These are phyloP conservation scores for Naumovozyma baii DNA, from an alignment of 805 yeast genomes.

Conservation along the genomic window DNA sequence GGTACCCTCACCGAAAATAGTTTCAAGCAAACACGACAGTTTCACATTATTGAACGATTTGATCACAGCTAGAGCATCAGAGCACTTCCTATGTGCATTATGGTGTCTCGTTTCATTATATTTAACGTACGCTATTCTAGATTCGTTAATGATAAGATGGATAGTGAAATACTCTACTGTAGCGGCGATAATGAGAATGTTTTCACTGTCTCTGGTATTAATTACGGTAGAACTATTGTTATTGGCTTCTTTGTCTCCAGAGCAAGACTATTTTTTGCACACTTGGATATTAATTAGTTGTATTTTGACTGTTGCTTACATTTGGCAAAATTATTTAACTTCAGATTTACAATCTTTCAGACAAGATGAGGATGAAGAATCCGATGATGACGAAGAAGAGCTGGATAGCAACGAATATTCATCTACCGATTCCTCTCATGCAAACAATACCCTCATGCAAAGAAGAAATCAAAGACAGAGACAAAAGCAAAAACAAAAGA, in stretches of 20 bases:
- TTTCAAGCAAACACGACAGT: too few species aligned
- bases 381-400: constrained; percentile 6
- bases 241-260: constrained; percentile 58
- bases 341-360: constrained; percentile 47
- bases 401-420: constrained; percentile 5
- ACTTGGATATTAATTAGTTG: constrained; percentile 91
- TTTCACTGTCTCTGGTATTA: constrained; percentile 69
- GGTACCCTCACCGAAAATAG: background rate
- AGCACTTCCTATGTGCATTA: constrained; percentile 71
- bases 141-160: constrained; percentile 89
- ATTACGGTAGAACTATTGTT: constrained; percentile 62
- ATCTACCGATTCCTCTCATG: constrained; percentile 2
- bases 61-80: constrained; percentile 62
- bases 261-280: constrained; percentile 65
- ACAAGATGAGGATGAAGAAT: background rate
- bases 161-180: constrained; percentile 79
- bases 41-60: constrained; percentile 22
- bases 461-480: too few species aligned
- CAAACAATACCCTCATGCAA: background rate
- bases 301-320: constrained; percentile 67
- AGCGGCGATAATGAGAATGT: constrained; percentile 81
- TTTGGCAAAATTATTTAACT: constrained; percentile 80
- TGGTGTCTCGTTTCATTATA: constrained; percentile 91
- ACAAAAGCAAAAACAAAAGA: background rate
- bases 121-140: constrained; percentile 71